Evolutionary conservation across 2,329 filamentous ascomycete genomes (phyloP), one percentile per base, ranked within the genome.

Genomic region (Pseudohalonectria lignicola): DNA sequence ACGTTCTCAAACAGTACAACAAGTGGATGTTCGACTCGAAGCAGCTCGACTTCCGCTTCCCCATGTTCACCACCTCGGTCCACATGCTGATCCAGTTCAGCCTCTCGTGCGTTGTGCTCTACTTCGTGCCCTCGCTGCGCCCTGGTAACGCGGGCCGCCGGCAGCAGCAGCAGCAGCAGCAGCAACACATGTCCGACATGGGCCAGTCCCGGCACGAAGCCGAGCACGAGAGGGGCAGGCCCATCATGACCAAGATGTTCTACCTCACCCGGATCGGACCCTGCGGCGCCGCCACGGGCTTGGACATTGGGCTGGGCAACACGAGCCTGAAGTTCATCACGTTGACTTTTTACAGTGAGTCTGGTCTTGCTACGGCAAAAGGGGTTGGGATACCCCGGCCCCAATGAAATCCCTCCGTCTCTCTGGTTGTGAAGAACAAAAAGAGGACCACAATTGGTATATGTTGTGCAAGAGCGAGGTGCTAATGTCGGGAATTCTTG

Each of bases 11-110:
- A 36, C 47, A 92, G 82, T 98, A 96, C 69, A 98, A 98, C 72
- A 96, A 95, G 66, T 96, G 92, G 92, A 96, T 98, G 90, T 96
- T 98, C 63, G 84, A 85, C 52, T 74, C 81, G 44, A 74, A 82
- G 48, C 77, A 82, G 47, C 75, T 93, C 49, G 82, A 95, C 60
- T 98, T 98, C 57, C 80, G 85, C 37, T 96, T 92, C 53, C 92
- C 92, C 29, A 73, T 98, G 36, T 96, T 96, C 61, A 94, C 88
- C 10, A 98, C 92, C 4, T 85, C 86, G 46, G 69, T 92, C 57
- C 92, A 98, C 64, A 96, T 96, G 88, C 65, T 88, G 17, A 87
- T 98, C 36, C 92, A 98, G 56, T 96, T 96, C 60, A 61, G 69
- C 13, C 75, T 96, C 31, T 74, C 92, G 8, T 78, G 73, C 15